Conservation (phyloP, 306 rosid species). For the Astragalus glycyphyllos region DNA sequence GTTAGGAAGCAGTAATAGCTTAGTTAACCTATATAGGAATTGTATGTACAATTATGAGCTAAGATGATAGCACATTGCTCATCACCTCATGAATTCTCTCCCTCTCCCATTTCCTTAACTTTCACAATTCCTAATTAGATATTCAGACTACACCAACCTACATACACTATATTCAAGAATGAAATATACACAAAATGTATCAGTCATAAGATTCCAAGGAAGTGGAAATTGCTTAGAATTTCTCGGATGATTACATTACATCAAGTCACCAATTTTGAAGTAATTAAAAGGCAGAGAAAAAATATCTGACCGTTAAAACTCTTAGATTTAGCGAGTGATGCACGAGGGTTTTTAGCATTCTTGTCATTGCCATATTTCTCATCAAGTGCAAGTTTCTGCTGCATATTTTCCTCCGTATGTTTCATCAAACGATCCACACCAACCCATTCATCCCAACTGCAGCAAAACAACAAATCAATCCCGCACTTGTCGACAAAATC, state of each 20-base stretch:
- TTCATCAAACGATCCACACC: slow-evolving; percentile 68
- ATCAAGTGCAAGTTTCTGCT: slow-evolving; percentile 44
- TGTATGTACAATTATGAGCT: too few species aligned
- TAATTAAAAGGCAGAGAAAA: slow-evolving; percentile 35
- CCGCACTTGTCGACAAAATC: neutral
- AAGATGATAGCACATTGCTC: too few species aligned
- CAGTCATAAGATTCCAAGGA: slow-evolving; percentile 19
- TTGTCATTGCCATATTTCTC: slow-evolving; percentile 54
- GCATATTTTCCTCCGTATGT: slow-evolving; percentile 63
- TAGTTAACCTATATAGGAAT: too few species aligned
- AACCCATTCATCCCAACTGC: slow-evolving; percentile 98
- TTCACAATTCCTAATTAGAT: neutral
- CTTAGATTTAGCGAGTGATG: slow-evolving; percentile 53
- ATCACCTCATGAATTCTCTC: too few species aligned
- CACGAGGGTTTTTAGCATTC: slow-evolving; percentile 44
- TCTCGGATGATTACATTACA: neutral
- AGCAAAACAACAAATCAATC: slow-evolving; percentile 28
- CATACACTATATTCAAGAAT: neutral
- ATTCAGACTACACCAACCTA: slow-evolving; percentile 22
- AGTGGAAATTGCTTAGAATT: slow-evolving; percentile 17
- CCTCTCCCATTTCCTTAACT: too few species aligned
- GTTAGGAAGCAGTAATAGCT: too few species aligned
- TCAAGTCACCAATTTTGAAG: neutral
- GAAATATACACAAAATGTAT: neutral
- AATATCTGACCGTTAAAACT: slow-evolving; percentile 51